Evolutionary conservation across 495 filamentous ascomycete species (phyloP).

Genomic region (Aspergillus nidulans): DNA sequence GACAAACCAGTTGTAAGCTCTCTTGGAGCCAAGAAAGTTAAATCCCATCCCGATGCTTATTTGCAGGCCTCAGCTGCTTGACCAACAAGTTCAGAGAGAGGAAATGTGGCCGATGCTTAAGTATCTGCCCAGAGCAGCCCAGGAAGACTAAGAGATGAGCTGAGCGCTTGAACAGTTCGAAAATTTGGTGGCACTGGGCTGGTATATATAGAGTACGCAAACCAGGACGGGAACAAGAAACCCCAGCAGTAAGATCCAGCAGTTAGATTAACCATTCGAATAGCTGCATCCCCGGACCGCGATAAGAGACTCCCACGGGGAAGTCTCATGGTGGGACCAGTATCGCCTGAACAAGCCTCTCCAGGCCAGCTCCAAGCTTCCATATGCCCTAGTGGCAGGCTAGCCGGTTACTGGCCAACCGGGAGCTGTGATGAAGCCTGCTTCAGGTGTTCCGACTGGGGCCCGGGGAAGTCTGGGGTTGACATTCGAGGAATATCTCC

Average conservation of each 20-base stretch:
- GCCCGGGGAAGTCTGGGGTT: conserved; percentile 26
- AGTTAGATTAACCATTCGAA: conserved; percentile 14
- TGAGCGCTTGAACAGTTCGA: background rate
- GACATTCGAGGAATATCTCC: conserved; percentile 37
- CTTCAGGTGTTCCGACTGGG: background rate
- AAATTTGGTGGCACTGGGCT: background rate
- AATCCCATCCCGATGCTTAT: conserved; percentile 8
- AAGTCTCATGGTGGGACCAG: conserved; percentile 19
- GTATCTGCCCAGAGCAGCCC: conserved; percentile 6
- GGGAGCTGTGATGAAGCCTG: conserved; percentile 1
- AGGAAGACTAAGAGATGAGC: conserved; percentile 1
- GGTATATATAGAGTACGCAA: conserved; percentile 1
- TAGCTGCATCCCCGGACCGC: conserved; percentile 8
- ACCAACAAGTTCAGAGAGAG: background rate
- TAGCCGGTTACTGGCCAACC: conserved; percentile 11
- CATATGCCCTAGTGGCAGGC: conserved; percentile 33
- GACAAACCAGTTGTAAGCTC: conserved; percentile 37
- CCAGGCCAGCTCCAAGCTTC: conserved; percentile 10
- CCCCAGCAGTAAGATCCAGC: conserved; percentile 9
- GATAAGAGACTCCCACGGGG: conserved; percentile 11
- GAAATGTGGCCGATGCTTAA: background rate
- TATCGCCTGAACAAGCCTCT: conserved; percentile 14
- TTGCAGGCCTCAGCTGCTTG: conserved; percentile 4
- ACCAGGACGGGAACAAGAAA: background rate
- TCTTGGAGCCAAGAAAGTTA: conserved; percentile 23